Base-by-base conservation (phyloP, 768 basidiomycete genomes). In the Cytidiella melzeri region DNA sequence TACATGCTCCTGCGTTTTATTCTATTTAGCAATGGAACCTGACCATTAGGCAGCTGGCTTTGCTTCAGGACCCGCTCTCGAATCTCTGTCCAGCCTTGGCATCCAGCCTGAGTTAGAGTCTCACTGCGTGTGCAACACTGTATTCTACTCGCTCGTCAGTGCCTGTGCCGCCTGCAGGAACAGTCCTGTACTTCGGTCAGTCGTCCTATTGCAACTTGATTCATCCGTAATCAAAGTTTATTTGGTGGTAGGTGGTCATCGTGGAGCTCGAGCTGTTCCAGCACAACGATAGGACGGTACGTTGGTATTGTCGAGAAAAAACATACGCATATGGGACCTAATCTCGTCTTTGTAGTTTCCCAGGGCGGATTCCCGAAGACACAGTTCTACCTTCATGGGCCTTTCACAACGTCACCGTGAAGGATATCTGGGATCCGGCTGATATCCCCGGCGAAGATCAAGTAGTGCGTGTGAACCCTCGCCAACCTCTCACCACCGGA, bases 301-400 rank as follows among this genome's bases (percentile, higher is more conserved):
- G 30, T 34, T n/a, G n/a, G 30, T 34, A 34, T 7, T 15, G 30
- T 34, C 15, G 7, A 7, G 30, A 7, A 34, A 7, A 7, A 7
- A 7, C 15, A 15, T 15, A 7, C 30, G 30, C 30, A 7, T 34
- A 7, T 34, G 9, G 15, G 30, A n/a, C 30, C 15, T 15, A 34
- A 7, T 7, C 30, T 7, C 15, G 30, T 15, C 15, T 15, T 34
- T 7, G 9, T 15, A 34, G 30, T 15, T 82, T 67, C 52, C 74
- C 78, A 0, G 46, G 66, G 13, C 55, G 62, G 10, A 63, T 84
- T 41, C 82, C 83, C 3, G 50, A 56, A 0, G 73, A 71, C 6
- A 68, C 75, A 1, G 64, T 68, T 7, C 70, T 84, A n/a, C 83
- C 81, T 6, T 72, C 73, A 7, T 85, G 83, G 83, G 81, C 81